These are phyloP conservation scores for Pleomassaria siparia DNA, from an alignment of 2,329 filamentous ascomycete genomes.

Conservation along the genomic window DNA sequence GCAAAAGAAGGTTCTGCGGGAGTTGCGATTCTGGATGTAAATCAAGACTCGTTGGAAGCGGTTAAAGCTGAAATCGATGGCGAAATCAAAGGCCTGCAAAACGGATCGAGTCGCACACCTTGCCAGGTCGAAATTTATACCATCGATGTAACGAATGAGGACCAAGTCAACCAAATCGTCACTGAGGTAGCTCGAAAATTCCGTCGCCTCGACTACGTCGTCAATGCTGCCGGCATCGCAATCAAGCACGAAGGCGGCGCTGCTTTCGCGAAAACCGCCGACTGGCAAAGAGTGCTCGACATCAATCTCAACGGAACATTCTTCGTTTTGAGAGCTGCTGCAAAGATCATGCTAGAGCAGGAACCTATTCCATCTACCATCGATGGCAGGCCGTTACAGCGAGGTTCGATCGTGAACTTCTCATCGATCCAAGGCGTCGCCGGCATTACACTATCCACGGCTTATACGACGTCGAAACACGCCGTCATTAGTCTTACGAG, in stretches of 20 bases:
- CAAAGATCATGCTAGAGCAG: constrained; percentile 49
- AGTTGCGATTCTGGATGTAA: constrained; percentile 22
- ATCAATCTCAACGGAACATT: constrained; percentile 50
- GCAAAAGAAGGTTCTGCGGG: constrained; percentile 20
- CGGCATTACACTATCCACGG: constrained; percentile 43
- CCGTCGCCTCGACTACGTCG: constrained; percentile 45
- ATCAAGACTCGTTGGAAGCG: constrained; percentile 11
- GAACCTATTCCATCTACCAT: constrained; percentile 42
- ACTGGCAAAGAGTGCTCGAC: constrained; percentile 47
- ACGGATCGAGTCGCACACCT: not conserved
- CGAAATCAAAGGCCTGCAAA: not conserved
- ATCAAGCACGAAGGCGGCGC: constrained; percentile 43
- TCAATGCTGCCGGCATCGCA: constrained; percentile 47
- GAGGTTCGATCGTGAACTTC: constrained; percentile 43
- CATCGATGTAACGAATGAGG: constrained; percentile 38
- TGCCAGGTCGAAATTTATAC: constrained; percentile 5
- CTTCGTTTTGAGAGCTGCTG: constrained; percentile 44
- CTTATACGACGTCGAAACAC: constrained; percentile 44
- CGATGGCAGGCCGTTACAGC: constrained; percentile 35
- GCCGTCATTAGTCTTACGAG: constrained; percentile 48
- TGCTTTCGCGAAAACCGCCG: constrained; percentile 36
- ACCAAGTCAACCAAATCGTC: constrained; percentile 28
- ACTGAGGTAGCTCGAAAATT: constrained; percentile 29
- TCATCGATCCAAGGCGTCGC: constrained; percentile 43
- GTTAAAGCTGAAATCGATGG: constrained; percentile 16